Base-by-base conservation (phyloP, 23 red algal species). In the Gracilaria domingensis region DNA sequence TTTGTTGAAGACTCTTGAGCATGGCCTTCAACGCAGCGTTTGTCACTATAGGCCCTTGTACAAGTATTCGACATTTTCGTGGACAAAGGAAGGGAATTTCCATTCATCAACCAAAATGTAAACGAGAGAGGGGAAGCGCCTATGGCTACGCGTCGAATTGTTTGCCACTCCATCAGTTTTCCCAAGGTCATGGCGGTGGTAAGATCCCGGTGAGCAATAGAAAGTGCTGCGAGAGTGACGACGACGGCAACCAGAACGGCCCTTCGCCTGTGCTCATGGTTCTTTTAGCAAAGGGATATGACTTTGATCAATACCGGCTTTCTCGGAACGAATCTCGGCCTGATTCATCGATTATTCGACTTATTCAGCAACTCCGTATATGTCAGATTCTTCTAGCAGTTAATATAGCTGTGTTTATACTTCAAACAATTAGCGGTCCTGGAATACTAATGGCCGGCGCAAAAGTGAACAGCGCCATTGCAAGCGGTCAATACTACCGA, bases 391-490 rank as follows among this genome's bases (percentile, higher is more conserved):
- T 95, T 0, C 81, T 95, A 14, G 85, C 80, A 8, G 34, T 88
- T 32, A 95, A 95, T 75, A 72, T 95, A 4, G 66, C 80, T 45
- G 86, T 91, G 0, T 95, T 88, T 57, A 12, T 58, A 11, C 17
- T 86, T 65, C 82, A 95, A 42, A 25, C 44, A 42, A n/a, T 86
- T 12, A 56, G 51, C 37, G 71, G 86, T 11, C 76, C 81, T 32
- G 54, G 29, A 30, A 49, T 95, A 55, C 71, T 95, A 18, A 88
- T 93, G 84, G 87, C 87, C 2, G 95, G 95, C 35, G 95, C 95
- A 30, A 98, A 98, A 56, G 93, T 98, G 5, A 98, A 98, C 64
- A 84, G 70, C 25, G 75, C 94, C 34, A 98, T 98, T 54, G 72
- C 66, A 8, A 57, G 49, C 30, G 97, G 97, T 12, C 51, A 98